Evolutionary conservation across 78 protist genomes (phyloP), one percentile per base, ranked within the genome.

Genomic region (Pelomyxa schiedti): DNA sequence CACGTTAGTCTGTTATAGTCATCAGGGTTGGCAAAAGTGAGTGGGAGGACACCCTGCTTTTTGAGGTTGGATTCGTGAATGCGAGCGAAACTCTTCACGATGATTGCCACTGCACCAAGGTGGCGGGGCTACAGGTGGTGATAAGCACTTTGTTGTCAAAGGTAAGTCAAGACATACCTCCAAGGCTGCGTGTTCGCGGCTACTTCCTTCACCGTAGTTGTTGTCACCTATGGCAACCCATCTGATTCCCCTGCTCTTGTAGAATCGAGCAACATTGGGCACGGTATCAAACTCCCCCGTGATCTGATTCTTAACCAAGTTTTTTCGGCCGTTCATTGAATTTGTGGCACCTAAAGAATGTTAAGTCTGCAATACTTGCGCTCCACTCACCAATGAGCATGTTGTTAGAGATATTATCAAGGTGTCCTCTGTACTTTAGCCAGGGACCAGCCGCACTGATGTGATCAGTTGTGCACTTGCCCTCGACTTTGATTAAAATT

Each of bases 381-480:
- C n/a, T n/a, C n/a, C n/a, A n/a, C n/a, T n/a, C n/a, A n/a, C n/a
- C n/a, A 38, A 92, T 92, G 40, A 90, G 71, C 86, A 88, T 64
- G 84, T 94, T 94, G 91, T 94, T 92, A 41, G 93, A 79, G 72
- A 94, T 94, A 88, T 94, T 94, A 74, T 94, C 96, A 71, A 94
- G 77, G 78, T 94, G 97, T 39, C 97, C 97, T 41, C 97, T 84
- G 94, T 88, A 85, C 87, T 88, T 90, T 78, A 94, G 86, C 97
- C 97, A 94, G 53, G 96, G 95, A 41, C 98, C 98, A 40, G 96
- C 98, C 93, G 79, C 79, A 9, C 92, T 85, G 42, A 94, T 94
- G 91, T 94, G 98, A 81, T 94, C 98, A 22, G 98, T 94, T 69
- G 98, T 94, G 88, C 95, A 91, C 85, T 94, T 94, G 78, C 98